Evolutionary conservation across 208 protist genomes (phyloP), one percentile per base, ranked within the genome.

Genomic region (Trypanosoma melophagium): DNA sequence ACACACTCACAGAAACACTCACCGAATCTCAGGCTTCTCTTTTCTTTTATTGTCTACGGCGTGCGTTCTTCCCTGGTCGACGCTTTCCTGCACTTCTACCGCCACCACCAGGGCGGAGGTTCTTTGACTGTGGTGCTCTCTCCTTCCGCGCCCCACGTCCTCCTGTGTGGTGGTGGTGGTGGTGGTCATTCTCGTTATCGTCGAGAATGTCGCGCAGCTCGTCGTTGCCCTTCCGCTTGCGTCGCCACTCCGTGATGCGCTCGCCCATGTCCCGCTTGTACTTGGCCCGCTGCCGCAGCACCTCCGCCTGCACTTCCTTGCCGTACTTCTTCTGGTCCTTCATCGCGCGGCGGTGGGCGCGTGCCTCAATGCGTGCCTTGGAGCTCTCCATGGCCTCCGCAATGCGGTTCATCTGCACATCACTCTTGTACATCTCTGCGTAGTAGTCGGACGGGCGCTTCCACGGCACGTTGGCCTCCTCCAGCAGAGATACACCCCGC

Each of bases 341-440:
- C 89, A 97, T 94, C 28, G 87, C 79, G 61, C 89, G 87, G 44
- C 85, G 83, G 72, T 94, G 87, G 25, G 88, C 87, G 56, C 89
- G 92, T 1, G 77, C 79, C 76, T 94, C 86, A 24, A 94, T 83
- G 61, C 84, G 81, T 5, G 85, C 71, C 80, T 94, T 93, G 28
- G 87, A 87, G 12, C 77, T 84, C 67, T 93, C 87, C 79, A 96
- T 94, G 10, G 89, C 87, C 55, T 87, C 79, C 24, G 84, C 88
- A 66, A 97, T 90, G 55, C 97, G 93, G 61, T 81, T 83, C 96
- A 98, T 98, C 76, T 98, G 95, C 31, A 93, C 76, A 69, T 98
- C 97, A 56, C 80, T 85, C 79, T 98, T 98, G 71, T 93, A 90
- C 96, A 98, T 98, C 74, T 98, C 97, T 8, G 96, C 96, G 80